A percentile compares a stretch with the other conserved stretches of the same genome.
These are phyloP conservation scores for Cylindrotheca closterium DNA, from an alignment of 108 stramenopile species.

Conservation along the genomic window DNA sequence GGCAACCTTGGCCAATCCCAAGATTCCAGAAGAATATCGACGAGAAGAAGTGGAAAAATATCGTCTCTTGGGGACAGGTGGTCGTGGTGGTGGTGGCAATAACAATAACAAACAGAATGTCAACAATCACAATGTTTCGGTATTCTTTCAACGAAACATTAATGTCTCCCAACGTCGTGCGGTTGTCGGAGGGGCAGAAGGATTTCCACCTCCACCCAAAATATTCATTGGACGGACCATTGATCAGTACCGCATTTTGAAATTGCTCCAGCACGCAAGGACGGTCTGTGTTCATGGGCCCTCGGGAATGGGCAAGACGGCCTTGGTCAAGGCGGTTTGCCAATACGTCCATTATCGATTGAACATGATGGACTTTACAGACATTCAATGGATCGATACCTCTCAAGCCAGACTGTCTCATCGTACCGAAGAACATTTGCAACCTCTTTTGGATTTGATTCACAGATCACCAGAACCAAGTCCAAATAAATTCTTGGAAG, in stretches of 20 bases:
- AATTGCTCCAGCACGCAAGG: background rate
- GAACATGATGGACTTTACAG: background rate
- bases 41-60: background rate
- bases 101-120: background rate
- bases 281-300: background rate
- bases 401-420: background rate
- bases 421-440: background rate
- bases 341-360: background rate
- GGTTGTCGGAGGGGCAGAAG: too few relatives aligned
- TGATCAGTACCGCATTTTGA: slow-evolving; percentile 5
- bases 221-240: slow-evolving; percentile 1
- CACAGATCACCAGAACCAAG: background rate
- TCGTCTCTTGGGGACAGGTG: background rate
- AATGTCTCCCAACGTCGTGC: background rate
- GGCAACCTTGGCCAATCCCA: background rate
- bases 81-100: background rate
- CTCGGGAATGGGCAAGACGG: background rate
- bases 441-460: background rate
- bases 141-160: background rate
- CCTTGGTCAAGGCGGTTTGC: background rate
- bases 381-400: background rate
- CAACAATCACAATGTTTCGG: slow-evolving; percentile 1
- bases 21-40: background rate
- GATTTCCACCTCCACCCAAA: slow-evolving; percentile 9
- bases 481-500: background rate